phyloP scores from a whole-genome alignment of 2,329 filamentous ascomycete species.

The Penicillium aurantiogriseum region DNA sequence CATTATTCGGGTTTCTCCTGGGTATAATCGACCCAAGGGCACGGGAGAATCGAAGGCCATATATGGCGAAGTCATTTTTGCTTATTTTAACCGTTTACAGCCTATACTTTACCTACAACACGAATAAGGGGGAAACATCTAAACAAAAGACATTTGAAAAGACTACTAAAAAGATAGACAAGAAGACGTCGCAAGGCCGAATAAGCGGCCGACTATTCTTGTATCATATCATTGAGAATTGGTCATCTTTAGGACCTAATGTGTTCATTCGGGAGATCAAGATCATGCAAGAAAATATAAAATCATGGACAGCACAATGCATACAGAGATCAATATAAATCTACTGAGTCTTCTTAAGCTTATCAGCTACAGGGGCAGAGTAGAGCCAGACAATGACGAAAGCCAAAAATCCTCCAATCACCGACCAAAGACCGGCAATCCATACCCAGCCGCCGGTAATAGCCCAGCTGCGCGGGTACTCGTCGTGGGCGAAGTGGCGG shows the following conservation, averaged over 20 bases:
- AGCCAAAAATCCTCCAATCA: conserved; percentile 76
- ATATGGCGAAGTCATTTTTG: background rate
- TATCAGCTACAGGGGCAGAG: conserved; percentile 54
- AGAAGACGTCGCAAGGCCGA: background rate
- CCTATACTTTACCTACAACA: too few species aligned
- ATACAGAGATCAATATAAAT: conserved; percentile 13
- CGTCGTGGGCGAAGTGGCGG: conserved; percentile 93
- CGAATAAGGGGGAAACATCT: background rate
- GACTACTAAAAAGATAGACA: background rate
- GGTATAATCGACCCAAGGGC: background rate
- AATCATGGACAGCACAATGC: conserved; percentile 26
- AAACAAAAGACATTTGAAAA: background rate
- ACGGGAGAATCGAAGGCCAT: background rate
- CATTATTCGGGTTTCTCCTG: background rate
- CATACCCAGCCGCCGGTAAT: conserved; percentile 94
- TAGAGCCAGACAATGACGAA: conserved; percentile 91
- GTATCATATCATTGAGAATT: background rate
- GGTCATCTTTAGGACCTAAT: background rate
- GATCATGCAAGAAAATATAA: conserved; percentile 23
- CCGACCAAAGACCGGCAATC: conserved; percentile 83
- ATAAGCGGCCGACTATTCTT: background rate
- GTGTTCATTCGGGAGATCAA: conserved; percentile 1
- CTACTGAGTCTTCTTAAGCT: conserved; percentile 51
- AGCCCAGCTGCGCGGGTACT: conserved; percentile 86
- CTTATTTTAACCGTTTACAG: background rate